These are phyloP conservation scores for Paramecium bursaria DNA, from an alignment of 73 alveolate species.

Conservation along the genomic window DNA sequence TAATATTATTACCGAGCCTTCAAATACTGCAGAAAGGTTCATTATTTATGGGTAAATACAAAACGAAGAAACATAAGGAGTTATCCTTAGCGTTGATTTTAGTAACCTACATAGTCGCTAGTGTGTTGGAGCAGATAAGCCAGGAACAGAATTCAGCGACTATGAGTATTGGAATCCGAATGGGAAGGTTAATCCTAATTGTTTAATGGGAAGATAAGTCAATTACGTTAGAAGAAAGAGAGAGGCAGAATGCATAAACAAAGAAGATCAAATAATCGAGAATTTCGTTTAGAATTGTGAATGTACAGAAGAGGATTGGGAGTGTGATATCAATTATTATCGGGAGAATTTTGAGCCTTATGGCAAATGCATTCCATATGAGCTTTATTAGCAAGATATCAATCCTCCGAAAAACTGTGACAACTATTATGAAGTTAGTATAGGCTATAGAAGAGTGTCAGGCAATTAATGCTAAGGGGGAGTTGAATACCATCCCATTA, in stretches of 20 bases:
- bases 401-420: constrained; percentile 61
- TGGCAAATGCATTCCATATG: constrained; percentile 57
- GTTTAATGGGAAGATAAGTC: constrained; percentile 87
- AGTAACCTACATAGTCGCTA: constrained; percentile 82
- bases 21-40: constrained; percentile 81
- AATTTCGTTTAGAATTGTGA: constrained; percentile 76
- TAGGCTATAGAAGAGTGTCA: constrained; percentile 92
- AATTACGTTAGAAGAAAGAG: constrained; percentile 89
- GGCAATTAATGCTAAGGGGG: constrained; percentile 93
- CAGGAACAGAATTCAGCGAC: constrained; percentile 88
- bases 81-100: constrained; percentile 82
- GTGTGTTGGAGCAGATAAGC: constrained; percentile 84
- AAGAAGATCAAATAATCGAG: constrained; percentile 81
- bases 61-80: constrained; percentile 72
- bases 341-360: constrained; percentile 71
- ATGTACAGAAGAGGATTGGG: constrained; percentile 92
- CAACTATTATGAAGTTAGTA: constrained; percentile 76
- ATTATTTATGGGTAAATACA: constrained; percentile 85
- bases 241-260: constrained; percentile 86
- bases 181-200: constrained; percentile 83
- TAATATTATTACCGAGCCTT: constrained; percentile 94
- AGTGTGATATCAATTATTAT: constrained; percentile 87
- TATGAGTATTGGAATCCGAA: constrained; percentile 94
- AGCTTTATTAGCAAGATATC: constrained; percentile 16
- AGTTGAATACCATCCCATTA: constrained; percentile 77